Conservation (phyloP, 2,329 filamentous ascomycete genomes). For the Leptographium lundbergii region DNA sequence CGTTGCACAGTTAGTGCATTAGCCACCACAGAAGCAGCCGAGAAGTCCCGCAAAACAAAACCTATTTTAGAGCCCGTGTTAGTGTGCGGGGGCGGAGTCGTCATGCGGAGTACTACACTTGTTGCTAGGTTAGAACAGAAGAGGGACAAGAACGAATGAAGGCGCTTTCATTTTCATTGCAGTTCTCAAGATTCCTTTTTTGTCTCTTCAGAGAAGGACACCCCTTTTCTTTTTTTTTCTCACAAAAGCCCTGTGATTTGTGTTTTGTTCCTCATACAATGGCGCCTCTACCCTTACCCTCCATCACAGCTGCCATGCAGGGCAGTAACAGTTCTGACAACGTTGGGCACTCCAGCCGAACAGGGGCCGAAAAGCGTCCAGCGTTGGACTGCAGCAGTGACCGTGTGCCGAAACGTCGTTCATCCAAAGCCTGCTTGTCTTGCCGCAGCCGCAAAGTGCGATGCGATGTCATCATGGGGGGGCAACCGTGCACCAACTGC, state of each 20-base stretch:
- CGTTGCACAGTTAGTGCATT: neutral
- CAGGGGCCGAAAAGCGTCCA: neutral
- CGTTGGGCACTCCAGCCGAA: neutral
- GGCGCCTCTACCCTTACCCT: neutral
- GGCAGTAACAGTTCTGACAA: neutral
- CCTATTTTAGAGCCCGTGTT: neutral
- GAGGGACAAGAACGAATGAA: neutral
- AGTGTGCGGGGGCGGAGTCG: neutral
- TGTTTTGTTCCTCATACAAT: neutral
- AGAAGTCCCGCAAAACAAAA: neutral
- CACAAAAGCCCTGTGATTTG: neutral
- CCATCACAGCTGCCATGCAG: neutral
- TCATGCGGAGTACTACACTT: neutral
- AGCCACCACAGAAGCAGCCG: neutral
- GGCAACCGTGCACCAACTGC: conserved; percentile 8
- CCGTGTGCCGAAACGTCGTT: neutral
- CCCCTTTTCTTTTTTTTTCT: neutral
- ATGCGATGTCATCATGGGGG: conserved; percentile 5
- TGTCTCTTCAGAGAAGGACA: neutral
- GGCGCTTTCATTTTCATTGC: neutral
- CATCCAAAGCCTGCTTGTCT: conserved; percentile 6
- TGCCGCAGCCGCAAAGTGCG: conserved; percentile 9
- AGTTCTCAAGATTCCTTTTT: neutral
- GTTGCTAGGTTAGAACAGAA: neutral
- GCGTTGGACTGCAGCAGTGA: neutral